A percentile compares a stretch with the other conserved stretches of the same genome.
Conservation (phyloP, 495 filamentous ascomycete genomes). For the Hypomontagnella monticulosa region DNA sequence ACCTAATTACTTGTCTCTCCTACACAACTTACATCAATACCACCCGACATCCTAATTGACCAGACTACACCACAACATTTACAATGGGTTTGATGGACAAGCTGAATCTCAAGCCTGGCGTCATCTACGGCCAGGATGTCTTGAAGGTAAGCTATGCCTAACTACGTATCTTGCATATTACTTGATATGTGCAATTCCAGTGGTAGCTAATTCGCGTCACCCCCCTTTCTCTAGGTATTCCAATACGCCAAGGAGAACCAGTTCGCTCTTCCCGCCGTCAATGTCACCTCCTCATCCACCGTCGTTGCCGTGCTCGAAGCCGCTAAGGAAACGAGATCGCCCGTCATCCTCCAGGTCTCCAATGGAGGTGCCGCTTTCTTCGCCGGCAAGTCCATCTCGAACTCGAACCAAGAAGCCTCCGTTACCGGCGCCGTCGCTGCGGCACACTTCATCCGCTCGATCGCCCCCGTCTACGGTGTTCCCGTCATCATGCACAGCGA, state of each 20-base stretch:
- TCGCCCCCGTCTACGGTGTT: conserved; percentile 88
- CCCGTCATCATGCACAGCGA: conserved; percentile 94
- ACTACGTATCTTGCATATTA: neutral
- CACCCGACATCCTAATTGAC: neutral
- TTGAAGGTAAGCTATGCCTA: conserved; percentile 49
- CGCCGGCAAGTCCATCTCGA: conserved; percentile 90
- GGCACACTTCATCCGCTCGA: conserved; percentile 90
- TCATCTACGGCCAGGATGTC: conserved; percentile 90
- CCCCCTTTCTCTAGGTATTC: conserved; percentile 58
- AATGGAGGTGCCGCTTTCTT: conserved; percentile 97
- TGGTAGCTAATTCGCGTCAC: neutral
- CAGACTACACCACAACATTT: conserved; percentile 7
- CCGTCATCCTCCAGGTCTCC: conserved; percentile 89
- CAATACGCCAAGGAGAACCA: conserved; percentile 83
- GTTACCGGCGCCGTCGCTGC: conserved; percentile 87
- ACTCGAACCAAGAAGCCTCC: conserved; percentile 85
- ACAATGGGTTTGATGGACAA: conserved; percentile 44
- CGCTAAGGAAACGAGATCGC: conserved; percentile 85
- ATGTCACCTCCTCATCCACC: conserved; percentile 92
- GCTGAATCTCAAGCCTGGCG: conserved; percentile 80
- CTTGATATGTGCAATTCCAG: neutral
- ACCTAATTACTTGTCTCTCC: neutral
- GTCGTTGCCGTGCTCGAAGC: conserved; percentile 91
- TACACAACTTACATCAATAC: neutral
- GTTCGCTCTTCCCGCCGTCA: conserved; percentile 93